These are phyloP conservation scores for Colletotrichum nymphaeae DNA, from an alignment of 2,329 filamentous ascomycete genomes.

Conservation along the genomic window DNA sequence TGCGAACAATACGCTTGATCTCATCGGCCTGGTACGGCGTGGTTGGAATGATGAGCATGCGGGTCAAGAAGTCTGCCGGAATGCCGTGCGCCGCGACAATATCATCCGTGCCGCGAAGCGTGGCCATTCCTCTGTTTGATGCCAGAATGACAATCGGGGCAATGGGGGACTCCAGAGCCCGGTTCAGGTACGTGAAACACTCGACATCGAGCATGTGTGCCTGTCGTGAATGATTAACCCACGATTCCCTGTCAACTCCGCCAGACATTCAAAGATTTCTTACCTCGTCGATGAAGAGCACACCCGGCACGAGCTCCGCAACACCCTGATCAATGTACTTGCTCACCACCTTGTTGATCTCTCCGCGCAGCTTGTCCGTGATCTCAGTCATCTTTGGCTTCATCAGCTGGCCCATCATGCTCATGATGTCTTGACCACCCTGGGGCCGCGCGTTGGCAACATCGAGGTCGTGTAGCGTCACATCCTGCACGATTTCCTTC, in stretches of 20 bases:
- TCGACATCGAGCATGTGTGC: conserved; percentile 99
- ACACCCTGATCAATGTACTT: conserved; percentile 99
- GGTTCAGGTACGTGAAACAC: conserved; percentile 98
- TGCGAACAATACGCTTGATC: conserved; percentile 90
- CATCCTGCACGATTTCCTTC: conserved; percentile 99
- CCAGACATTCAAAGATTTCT: conserved; percentile 36
- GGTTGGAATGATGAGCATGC: conserved; percentile 95
- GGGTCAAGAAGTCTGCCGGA: conserved; percentile 91
- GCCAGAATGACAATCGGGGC: conserved; percentile 97
- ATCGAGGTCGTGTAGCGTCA: conserved; percentile 96
- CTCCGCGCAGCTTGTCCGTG: conserved; percentile 92
- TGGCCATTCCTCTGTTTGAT: conserved; percentile 94
- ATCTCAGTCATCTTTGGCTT: conserved; percentile 99
- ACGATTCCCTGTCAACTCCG: conserved; percentile 22
- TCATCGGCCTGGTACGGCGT: conserved; percentile 89
- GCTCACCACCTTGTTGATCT: conserved; percentile 99
- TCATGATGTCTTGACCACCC: conserved; percentile 99
- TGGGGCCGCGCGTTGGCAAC: conserved; percentile 95
- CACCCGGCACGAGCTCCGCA: conserved; percentile 96
- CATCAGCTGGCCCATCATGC: conserved; percentile 99
- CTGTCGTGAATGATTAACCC: conserved; percentile 56
- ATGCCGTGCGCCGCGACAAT: conserved; percentile 91
- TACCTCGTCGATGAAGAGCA: conserved; percentile 98
- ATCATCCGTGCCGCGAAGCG: conserved; percentile 87
- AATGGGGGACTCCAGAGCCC: conserved; percentile 94